Evolutionary conservation across 805 yeast genomes (phyloP).

Genomic region (Ogataea parapolymorpha): DNA sequence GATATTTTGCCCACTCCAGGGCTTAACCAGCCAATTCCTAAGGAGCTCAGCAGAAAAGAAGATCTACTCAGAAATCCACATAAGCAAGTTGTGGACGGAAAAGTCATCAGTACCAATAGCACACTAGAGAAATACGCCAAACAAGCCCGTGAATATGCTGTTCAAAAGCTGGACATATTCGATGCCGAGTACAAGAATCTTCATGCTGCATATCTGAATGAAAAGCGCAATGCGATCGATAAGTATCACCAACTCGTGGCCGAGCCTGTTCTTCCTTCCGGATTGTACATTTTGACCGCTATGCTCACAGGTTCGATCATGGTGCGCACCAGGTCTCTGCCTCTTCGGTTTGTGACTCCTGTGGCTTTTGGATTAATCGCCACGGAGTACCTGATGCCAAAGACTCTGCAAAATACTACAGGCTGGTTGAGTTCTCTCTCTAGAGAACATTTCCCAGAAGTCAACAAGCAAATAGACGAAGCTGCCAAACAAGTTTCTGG

Average conservation of each 20-base stretch:
- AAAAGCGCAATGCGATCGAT: slow-evolving; percentile 32
- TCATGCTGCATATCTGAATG: slow-evolving; percentile 45
- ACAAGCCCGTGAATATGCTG: slow-evolving; percentile 36
- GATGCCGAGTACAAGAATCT: slow-evolving; percentile 47
- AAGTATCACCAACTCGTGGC: slow-evolving; percentile 36
- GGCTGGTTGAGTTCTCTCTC: slow-evolving; percentile 29
- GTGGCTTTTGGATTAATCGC: slow-evolving; percentile 45
- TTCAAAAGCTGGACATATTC: slow-evolving; percentile 35
- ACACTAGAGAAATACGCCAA: slow-evolving; percentile 43
- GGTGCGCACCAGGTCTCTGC: slow-evolving; percentile 44
- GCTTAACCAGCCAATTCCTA: slow-evolving; percentile 35
- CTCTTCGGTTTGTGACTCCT: slow-evolving; percentile 51
- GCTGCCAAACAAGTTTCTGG: not conserved
- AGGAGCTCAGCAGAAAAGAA: slow-evolving; percentile 38
- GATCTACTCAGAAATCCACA: slow-evolving; percentile 30
- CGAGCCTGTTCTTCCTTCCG: slow-evolving; percentile 55
- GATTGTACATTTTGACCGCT: slow-evolving; percentile 52
- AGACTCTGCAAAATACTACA: slow-evolving; percentile 37
- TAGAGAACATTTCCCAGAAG: slow-evolving; percentile 37
- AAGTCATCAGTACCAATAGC: slow-evolving; percentile 50
- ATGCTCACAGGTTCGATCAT: slow-evolving; percentile 56
- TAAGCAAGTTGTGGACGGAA: slow-evolving; percentile 46
- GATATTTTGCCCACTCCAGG: slow-evolving; percentile 48
- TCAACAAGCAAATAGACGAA: slow-evolving; percentile 25
- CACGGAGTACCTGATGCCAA: slow-evolving; percentile 48